phyloP scores from a whole-genome alignment of 1,284 basidiomycete genomes.

The Exsudoporus floridanus region DNA sequence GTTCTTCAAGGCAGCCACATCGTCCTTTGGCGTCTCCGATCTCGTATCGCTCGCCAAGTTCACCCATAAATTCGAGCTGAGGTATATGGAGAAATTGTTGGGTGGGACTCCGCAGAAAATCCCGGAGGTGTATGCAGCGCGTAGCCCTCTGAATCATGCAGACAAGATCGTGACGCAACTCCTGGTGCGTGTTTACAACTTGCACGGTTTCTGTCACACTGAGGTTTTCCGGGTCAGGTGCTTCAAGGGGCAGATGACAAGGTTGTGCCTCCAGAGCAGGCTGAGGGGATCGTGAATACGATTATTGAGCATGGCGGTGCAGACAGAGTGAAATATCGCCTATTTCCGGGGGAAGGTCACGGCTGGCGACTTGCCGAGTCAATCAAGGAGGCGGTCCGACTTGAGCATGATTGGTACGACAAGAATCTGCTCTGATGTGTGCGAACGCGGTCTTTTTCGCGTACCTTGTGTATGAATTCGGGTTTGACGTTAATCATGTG shows the following conservation, averaged over 20 bases:
- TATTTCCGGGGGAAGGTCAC: conserved; percentile 55
- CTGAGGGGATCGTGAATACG: conserved; percentile 45
- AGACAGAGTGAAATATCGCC: conserved; percentile 45
- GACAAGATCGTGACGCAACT: conserved; percentile 25
- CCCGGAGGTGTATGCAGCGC: conserved; percentile 31
- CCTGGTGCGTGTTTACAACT: conserved; percentile 14
- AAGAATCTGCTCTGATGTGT: conserved; percentile 14
- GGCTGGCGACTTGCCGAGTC: conserved; percentile 49
- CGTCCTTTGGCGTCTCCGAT: conserved; percentile 57
- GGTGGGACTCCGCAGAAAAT: conserved; percentile 45
- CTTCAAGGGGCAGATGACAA: conserved; percentile 51
- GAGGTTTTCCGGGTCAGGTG: conserved; percentile 33
- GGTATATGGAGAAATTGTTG: conserved; percentile 54
- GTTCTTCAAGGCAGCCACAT: conserved; percentile 31
- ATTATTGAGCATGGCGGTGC: conserved; percentile 38
- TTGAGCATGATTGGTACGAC: conserved; percentile 39
- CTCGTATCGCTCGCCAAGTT: conserved; percentile 47
- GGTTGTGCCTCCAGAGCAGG: conserved; percentile 54
- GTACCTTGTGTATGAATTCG: too few species aligned
- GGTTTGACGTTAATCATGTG: conserved; percentile 13
- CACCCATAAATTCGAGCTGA: conserved; percentile 68
- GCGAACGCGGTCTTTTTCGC: neutral
- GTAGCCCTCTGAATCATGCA: conserved; percentile 31
- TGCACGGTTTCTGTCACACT: neutral
- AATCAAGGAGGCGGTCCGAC: conserved; percentile 44